A percentile compares a stretch with the other conserved stretches of the same genome.
Conservation (phyloP, 2,329 filamentous ascomycete species). For the Tympanopsis confertula region DNA sequence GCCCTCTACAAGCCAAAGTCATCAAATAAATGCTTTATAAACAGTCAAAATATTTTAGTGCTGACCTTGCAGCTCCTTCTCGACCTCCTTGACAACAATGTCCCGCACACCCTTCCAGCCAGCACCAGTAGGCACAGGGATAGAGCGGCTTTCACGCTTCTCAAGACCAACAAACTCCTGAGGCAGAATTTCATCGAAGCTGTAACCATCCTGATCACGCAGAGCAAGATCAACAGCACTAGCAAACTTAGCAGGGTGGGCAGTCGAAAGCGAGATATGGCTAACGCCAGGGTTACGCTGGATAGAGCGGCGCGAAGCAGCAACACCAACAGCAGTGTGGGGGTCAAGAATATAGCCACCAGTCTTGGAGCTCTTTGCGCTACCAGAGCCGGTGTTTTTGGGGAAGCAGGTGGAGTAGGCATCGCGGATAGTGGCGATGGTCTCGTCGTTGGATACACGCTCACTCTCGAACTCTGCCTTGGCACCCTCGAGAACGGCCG, state of each 20-base stretch:
- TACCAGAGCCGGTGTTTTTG: slow-evolving; percentile 11
- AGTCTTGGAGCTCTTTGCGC: slow-evolving; percentile 38
- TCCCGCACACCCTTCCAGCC: slow-evolving; percentile 66
- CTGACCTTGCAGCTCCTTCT: slow-evolving; percentile 41
- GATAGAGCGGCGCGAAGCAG: slow-evolving; percentile 62
- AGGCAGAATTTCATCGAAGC: slow-evolving; percentile 67
- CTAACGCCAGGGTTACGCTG: slow-evolving; percentile 35
- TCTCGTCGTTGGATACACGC: slow-evolving; percentile 54
- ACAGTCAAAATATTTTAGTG: not conserved
- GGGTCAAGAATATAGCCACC: slow-evolving; percentile 79
- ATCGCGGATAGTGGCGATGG: slow-evolving; percentile 49
- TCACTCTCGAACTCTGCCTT: slow-evolving; percentile 73
- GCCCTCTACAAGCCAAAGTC: too few relatives aligned
- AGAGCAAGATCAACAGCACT: slow-evolving; percentile 74
- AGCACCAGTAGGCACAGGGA: slow-evolving; percentile 42
- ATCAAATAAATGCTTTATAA: too few relatives aligned
- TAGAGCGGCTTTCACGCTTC: slow-evolving; percentile 63
- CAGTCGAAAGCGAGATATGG: slow-evolving; percentile 77
- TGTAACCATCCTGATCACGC: slow-evolving; percentile 57
- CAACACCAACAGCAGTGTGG: slow-evolving; percentile 78
- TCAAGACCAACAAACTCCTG: slow-evolving; percentile 72
- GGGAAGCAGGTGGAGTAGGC: slow-evolving; percentile 28
- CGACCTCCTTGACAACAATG: slow-evolving; percentile 65
- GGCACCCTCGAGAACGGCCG: slow-evolving; percentile 60
- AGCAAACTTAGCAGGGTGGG: slow-evolving; percentile 91